Percentiles rank a stretch among this genome's conserved stretches.
Evolutionary conservation across 768 basidiomycete species (phyloP).

Genomic region (Naganishia kalamii): DNA sequence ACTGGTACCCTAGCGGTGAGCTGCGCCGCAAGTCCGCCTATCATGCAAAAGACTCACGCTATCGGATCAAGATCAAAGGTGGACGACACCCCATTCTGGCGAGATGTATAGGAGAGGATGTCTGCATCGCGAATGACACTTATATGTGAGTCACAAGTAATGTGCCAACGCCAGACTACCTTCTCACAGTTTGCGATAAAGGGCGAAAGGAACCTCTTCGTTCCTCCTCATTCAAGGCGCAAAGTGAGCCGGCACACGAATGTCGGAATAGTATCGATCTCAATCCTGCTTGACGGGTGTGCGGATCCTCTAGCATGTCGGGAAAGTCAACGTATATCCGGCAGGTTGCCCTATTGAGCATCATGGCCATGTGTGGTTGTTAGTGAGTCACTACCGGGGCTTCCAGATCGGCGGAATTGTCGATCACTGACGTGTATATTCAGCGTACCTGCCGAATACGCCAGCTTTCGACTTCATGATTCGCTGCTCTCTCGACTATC

Average conservation of each 20-base stretch:
- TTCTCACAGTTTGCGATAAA: not conserved
- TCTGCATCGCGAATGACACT: conserved; percentile 78
- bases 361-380: conserved; percentile 85
- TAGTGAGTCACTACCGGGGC: conserved; percentile 49
- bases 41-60: not conserved
- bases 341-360: conserved; percentile 71
- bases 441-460: conserved; percentile 82
- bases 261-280: not conserved
- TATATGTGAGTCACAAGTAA: conserved; percentile 57
- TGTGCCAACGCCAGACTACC: not conserved
- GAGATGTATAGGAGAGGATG: conserved; percentile 60
- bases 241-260: conserved; percentile 31
- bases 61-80: conserved; percentile 57
- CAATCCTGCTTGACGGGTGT: not conserved
- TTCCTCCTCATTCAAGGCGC: conserved; percentile 92
- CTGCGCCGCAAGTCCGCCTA: not conserved
- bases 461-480: conserved; percentile 83
- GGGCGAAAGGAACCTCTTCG: conserved; percentile 27
- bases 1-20: conserved; percentile 33
- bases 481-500: conserved; percentile 77
- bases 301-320: conserved; percentile 56
- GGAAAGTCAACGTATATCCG: conserved; percentile 91
- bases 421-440: not conserved
- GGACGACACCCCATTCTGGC: conserved; percentile 86
- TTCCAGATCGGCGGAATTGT: not conserved